A percentile compares a stretch with the other conserved stretches of the same genome.
phyloP scores from a whole-genome alignment of 257 asterid genomes.

The Solanum acaule region DNA sequence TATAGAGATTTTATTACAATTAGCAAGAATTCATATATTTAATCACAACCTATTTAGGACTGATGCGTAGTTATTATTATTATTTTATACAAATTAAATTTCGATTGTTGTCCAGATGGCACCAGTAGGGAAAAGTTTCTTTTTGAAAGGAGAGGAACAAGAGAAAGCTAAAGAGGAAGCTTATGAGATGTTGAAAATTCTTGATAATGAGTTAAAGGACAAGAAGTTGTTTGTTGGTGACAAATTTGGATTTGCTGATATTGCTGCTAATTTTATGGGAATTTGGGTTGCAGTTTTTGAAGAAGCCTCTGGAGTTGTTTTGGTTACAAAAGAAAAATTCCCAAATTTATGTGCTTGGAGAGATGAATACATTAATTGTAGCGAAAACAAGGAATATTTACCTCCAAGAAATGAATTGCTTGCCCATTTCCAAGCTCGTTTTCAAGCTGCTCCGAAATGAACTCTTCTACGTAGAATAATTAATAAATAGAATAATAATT shows the following conservation, averaged over 20 bases:
- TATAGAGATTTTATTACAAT: too few species aligned
- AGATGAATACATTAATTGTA: background rate
- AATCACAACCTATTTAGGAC: background rate
- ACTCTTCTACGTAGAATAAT: background rate
- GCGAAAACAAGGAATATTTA: background rate
- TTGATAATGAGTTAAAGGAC: background rate
- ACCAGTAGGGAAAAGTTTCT: background rate
- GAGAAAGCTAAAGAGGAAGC: background rate
- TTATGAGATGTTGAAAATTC: background rate
- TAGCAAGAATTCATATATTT: background rate
- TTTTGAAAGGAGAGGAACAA: background rate
- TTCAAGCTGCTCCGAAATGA: background rate
- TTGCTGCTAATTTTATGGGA: background rate
- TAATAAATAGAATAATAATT: too few species aligned
- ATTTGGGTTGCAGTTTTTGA: background rate
- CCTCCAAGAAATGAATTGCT: background rate
- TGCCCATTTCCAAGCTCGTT: background rate
- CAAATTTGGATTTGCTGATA: background rate
- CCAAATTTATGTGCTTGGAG: background rate
- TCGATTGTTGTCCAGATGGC: background rate
- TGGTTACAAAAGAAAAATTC: background rate
- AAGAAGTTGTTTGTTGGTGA: background rate
- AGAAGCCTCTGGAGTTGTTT: background rate
- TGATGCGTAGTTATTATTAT: background rate
- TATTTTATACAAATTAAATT: accelerated